A percentile compares a stretch with the other conserved stretches of the same genome.
phyloP scores from a whole-genome alignment of 1,284 basidiomycete genomes.

The Agaricales sp. region DNA sequence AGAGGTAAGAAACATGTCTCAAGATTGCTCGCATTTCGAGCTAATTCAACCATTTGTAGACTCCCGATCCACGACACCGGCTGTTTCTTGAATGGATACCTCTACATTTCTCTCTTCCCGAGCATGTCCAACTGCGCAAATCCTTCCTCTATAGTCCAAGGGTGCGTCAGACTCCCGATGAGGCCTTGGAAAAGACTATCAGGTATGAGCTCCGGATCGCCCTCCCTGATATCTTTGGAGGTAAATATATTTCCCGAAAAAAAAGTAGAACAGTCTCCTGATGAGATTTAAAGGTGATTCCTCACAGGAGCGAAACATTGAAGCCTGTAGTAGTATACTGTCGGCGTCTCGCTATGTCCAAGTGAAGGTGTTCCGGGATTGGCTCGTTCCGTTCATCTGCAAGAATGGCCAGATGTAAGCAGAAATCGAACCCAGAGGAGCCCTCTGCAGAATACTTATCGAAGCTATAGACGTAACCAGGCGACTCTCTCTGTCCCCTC shows the following conservation, averaged over 20 bases:
- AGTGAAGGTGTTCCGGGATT: slow-evolving; percentile 51
- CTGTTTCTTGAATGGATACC: slow-evolving; percentile 62
- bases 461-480: background rate
- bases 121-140: slow-evolving; percentile 56
- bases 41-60: slow-evolving; percentile 17
- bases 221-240: slow-evolving; percentile 58
- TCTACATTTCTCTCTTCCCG: slow-evolving; percentile 41
- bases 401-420: slow-evolving; percentile 39
- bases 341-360: slow-evolving; percentile 59
- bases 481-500: slow-evolving; percentile 23
- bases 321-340: slow-evolving; percentile 31
- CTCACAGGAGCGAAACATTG: no score
- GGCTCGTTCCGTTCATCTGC: slow-evolving; percentile 58
- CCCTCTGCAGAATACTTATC: background rate
- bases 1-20: background rate
- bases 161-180: slow-evolving; percentile 57
- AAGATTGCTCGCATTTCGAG: slow-evolving; percentile 1
- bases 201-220: slow-evolving; percentile 54
- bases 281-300: no score
- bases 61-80: slow-evolving; percentile 46
- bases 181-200: slow-evolving; percentile 53
- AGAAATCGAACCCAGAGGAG: background rate
- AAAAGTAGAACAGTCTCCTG: no score
- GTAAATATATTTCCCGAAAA: no score
- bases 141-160: slow-evolving; percentile 57